These are phyloP conservation scores for Brettanomyces anomalus DNA, from an alignment of 805 yeast genomes.

Conservation along the genomic window DNA sequence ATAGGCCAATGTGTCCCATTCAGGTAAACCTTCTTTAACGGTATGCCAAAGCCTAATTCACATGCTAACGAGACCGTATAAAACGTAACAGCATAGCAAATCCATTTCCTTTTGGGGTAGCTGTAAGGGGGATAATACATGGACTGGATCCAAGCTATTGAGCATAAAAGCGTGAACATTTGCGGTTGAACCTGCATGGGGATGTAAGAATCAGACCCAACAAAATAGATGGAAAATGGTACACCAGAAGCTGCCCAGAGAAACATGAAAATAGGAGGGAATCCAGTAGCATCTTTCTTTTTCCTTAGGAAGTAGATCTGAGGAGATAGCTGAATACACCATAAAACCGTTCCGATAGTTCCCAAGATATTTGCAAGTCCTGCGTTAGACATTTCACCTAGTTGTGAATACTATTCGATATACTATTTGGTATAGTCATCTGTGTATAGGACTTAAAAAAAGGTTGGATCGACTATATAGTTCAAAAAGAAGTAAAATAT, in stretches of 20 bases:
- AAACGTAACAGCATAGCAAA: conserved; percentile 28
- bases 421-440: conserved; percentile 10
- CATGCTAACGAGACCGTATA: conserved; percentile 41
- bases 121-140: conserved; percentile 62
- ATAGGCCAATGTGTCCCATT: conserved; percentile 59
- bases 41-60: conserved; percentile 64
- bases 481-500: no score
- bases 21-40: conserved; percentile 49
- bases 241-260: conserved; percentile 75
- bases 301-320: conserved; percentile 58
- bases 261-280: conserved; percentile 87
- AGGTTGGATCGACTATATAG: background rate
- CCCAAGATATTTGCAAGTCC: conserved; percentile 66
- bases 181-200: conserved; percentile 87
- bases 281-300: conserved; percentile 75
- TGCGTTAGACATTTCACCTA: no score
- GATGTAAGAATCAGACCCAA: conserved; percentile 58
- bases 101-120: conserved; percentile 27
- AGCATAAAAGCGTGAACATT: conserved; percentile 62
- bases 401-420: no score
- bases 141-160: conserved; percentile 59
- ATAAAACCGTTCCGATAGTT: conserved; percentile 82
- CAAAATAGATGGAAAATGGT: conserved; percentile 81
- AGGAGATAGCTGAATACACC: conserved; percentile 91
- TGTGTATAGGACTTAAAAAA: background rate